A percentile compares a stretch with the other conserved stretches of the same genome.
Conservation (phyloP, 176 grass and related monocot genomes). For the Saccharum spontaneum region DNA sequence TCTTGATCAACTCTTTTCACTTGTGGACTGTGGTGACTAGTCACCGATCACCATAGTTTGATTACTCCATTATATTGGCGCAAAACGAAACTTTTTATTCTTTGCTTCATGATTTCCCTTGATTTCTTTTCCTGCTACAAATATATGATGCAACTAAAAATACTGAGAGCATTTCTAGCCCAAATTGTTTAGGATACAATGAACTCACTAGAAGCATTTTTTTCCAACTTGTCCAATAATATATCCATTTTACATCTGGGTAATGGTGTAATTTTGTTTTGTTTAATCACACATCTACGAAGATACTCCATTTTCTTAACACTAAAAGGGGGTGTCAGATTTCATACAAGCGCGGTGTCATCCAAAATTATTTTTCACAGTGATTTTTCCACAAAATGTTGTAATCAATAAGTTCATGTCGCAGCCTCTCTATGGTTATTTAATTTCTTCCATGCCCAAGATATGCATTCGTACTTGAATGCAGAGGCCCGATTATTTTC, state of each 20-base stretch:
- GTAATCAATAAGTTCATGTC: background rate
- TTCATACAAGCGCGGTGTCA: background rate
- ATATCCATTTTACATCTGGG: too few species aligned
- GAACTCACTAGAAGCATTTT: background rate
- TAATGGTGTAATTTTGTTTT: background rate
- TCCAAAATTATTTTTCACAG: background rate
- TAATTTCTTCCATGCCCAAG: background rate
- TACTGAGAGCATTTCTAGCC: background rate
- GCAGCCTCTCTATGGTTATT: too few species aligned
- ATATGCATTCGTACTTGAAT: too few species aligned
- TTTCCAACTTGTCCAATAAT: background rate
- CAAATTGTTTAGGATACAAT: background rate
- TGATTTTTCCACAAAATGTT: background rate
- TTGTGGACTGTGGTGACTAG: background rate
- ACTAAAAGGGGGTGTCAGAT: background rate
- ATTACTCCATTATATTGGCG: too few species aligned
- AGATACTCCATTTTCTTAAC: background rate
- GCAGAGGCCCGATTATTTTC: too few species aligned
- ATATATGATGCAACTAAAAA: background rate
- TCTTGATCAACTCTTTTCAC: background rate
- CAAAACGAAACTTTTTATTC: too few species aligned
- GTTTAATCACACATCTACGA: background rate
- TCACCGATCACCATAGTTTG: background rate
- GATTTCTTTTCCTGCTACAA: background rate
- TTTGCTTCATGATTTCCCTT: background rate